Evolutionary conservation across 768 basidiomycete species (phyloP), one percentile per base, ranked within the genome.

Genomic region (Calvatia gigantea): DNA sequence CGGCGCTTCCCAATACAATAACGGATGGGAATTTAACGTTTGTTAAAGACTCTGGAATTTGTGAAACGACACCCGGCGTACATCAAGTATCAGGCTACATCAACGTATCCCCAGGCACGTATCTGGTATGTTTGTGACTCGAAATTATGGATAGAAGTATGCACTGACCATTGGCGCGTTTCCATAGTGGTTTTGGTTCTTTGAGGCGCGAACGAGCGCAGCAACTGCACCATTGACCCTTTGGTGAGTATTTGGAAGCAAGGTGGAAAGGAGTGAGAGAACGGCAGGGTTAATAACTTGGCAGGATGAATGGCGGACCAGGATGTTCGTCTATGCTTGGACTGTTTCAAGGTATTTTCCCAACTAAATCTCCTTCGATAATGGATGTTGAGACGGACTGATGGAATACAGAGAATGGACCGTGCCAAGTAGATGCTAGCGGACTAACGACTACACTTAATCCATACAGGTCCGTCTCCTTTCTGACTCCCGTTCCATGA

Each of bases 1-100:
- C 23, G 39, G 23, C 3, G 11, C 28, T 19, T 32, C 7, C 28
- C 28, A 31, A 37, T 15, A 8, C 19, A 11, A 21, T 31, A 25
- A 12, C 12, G 8, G 38, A 33, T 28, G 55, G 50, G 19, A 42
- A 35, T 21, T 27, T 57, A 25, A 46, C 29, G 9, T 52, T 37
- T 37, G 32, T 59, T 3, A 44, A 37, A 15, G 43, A 54, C 14
- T 54, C 52, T 25, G 52, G 52, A 9, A 37, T 54, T 27, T 54
- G 52, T 23, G 85, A 86, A 67, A 85, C 81, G 1, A 84, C 83
- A 0, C 74, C 76, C 17, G 79, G 77, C 17, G 83, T 86, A 1
- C 81, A 72, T 59, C 81, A 83, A 62, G 83, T 82, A 0, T 82
- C 83, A 2, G 83, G 85, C 1, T 87, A 86, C 65, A 84, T 76